phyloP scores from a whole-genome alignment of 2,329 filamentous ascomycete species.

The Amauroascus niger region DNA sequence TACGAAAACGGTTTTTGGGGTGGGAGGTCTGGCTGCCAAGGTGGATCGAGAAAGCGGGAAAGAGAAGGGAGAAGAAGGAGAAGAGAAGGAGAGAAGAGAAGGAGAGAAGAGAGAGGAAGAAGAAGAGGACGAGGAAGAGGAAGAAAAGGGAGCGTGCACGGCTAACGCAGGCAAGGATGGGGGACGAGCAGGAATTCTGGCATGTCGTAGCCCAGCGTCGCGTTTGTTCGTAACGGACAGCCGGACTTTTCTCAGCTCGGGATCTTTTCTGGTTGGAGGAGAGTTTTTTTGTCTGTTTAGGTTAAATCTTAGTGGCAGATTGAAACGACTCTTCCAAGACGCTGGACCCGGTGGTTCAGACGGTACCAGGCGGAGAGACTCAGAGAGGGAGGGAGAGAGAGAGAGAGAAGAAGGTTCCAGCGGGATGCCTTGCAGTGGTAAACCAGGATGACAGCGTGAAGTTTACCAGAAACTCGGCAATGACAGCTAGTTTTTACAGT shows the following conservation, averaged over 20 bases:
- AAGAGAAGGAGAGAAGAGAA: too few species aligned
- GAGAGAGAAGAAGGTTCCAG: neutral
- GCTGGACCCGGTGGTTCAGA: conserved; percentile 6
- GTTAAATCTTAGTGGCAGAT: conserved; percentile 4
- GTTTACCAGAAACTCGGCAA: too few species aligned
- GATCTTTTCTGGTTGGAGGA: conserved; percentile 9
- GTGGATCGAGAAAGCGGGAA: neutral
- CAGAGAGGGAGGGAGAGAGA: too few species aligned
- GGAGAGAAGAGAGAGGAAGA: too few species aligned
- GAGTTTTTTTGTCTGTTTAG: neutral
- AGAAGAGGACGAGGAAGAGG: too few species aligned
- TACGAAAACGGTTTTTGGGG: conserved; percentile 2
- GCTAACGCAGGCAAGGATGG: conserved; percentile 4
- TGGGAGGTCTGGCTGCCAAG: neutral
- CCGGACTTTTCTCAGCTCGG: neutral
- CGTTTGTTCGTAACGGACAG: conserved; percentile 2
- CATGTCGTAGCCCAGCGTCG: conserved; percentile 7
- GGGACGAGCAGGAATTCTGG: conserved; percentile 3
- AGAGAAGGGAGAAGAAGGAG: too few species aligned
- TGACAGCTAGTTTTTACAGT: too few species aligned
- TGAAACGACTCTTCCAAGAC: neutral
- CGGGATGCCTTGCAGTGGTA: neutral
- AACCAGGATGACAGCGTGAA: too few species aligned
- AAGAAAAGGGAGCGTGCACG: conserved; percentile 7
- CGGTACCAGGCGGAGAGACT: conserved; percentile 5